Conservation (phyloP, 2,329 filamentous ascomycete species). For the Gliomastix tumulicola region DNA sequence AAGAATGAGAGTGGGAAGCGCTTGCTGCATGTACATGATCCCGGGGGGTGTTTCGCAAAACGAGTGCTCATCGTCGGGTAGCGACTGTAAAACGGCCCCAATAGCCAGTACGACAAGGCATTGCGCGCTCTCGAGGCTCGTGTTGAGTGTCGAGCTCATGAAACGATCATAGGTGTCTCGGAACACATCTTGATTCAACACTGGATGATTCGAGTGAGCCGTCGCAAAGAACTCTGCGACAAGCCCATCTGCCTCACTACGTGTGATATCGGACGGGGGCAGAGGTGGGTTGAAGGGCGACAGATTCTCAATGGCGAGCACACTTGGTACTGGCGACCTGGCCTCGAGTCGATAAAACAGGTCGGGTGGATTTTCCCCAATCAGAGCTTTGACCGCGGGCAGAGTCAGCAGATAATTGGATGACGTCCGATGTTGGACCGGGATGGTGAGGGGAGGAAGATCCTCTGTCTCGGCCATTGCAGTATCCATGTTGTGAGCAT, state of each 20-base stretch:
- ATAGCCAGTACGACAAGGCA: conserved; percentile 21
- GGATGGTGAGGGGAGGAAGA: conserved; percentile 16
- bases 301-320: conserved; percentile 10
- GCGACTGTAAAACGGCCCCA: conserved; percentile 8
- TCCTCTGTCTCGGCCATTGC: conserved; percentile 4
- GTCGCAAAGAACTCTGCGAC: conserved; percentile 15
- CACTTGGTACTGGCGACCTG: conserved; percentile 11
- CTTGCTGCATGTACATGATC: conserved; percentile 20
- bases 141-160: conserved; percentile 10
- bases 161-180: conserved; percentile 12
- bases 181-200: conserved; percentile 17
- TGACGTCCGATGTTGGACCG: conserved; percentile 18
- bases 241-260: conserved; percentile 12
- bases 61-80: conserved; percentile 8
- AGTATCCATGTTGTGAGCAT: too few species aligned
- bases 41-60: conserved; percentile 14
- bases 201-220: conserved; percentile 16
- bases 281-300: background rate
- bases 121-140: conserved; percentile 16
- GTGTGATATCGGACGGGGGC: conserved; percentile 3
- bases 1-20: conserved; percentile 16
- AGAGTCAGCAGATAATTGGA: conserved; percentile 17
- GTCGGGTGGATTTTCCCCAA: conserved; percentile 18
- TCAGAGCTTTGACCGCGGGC: conserved; percentile 16
- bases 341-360: conserved; percentile 18